Evolutionary conservation across 2,329 filamentous ascomycete species (phyloP), one percentile per base, ranked within the genome.

Genomic region (Colletotrichum liriopes): DNA sequence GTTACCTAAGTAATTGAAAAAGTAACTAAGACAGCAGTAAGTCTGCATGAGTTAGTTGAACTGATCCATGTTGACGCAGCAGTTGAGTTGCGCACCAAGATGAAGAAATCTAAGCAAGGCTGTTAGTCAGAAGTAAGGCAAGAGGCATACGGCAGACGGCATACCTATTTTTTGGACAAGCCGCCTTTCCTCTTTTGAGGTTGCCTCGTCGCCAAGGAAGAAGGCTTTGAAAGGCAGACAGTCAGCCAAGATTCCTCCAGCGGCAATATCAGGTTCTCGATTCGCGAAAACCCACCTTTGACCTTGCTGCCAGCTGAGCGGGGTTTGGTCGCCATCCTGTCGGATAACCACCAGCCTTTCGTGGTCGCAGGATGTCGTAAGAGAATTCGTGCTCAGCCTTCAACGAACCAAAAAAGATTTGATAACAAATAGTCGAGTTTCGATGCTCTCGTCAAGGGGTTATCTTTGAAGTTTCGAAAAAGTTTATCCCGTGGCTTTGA

Each of bases 1-100:
- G 74, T 20, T n/a, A 78, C 77, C 85, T 1, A 87, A 80, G 62
- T 82, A 79, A 65, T 82, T 82, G 75, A 82, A 81, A 52, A 82
- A 82, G 59, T 76, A 82, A 43, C 79, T 81, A 1, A 81, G 35
- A 51, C 81, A 82, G 23, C 78, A 82, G 49, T 81, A 82, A 0
- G 80, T 81, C 77, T 79, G 16, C 11, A 29, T 4, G 8, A 23
- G 5, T 69, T 1, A 69, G 39, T 26, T n/a, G 8, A 23, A 18
- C 3, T 7, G 7, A 37, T 6, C 16, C 26, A 41, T n/a, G n/a
- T n/a, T 2, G 9, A 23, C 2, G 23, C 16, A 23, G 16, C 7
- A 11, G 8, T 39, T 9, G 29, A 16, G 2, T 18, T 26, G 2
- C n/a, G 12, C 62, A 79, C 78, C 67, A 81, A 45, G 26, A 81